Conservation (phyloP, 225 moss, liverwort and hornwort genomes). For the Asterella californica region DNA sequence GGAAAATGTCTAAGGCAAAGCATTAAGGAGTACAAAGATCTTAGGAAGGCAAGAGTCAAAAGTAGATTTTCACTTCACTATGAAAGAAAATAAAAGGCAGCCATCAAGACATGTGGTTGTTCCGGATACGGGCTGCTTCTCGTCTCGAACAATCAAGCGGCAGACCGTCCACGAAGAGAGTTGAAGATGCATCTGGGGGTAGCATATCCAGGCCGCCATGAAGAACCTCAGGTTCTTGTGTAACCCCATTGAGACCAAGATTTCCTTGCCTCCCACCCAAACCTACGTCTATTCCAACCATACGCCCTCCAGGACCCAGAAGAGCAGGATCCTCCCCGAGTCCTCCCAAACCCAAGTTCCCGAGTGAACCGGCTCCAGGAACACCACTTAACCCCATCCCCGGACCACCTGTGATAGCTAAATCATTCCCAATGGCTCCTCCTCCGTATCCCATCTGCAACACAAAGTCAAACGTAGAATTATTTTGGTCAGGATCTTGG, state of each 20-base stretch:
- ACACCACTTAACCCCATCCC: constrained; percentile 82
- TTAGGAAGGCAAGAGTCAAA: neutral
- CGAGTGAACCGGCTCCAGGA: constrained; percentile 66
- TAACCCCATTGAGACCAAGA: constrained; percentile 82
- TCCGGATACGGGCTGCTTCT: constrained; percentile 97
- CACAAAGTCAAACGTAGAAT: neutral
- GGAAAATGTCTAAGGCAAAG: constrained; percentile 65
- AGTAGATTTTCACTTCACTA: neutral
- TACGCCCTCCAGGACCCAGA: constrained; percentile 68
- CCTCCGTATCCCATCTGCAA: constrained; percentile 89
- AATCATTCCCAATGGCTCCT: constrained; percentile 74
- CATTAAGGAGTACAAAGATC: constrained; percentile 26
- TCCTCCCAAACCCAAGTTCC: constrained; percentile 66
- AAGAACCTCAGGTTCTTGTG: constrained; percentile 76
- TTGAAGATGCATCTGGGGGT: constrained; percentile 95
- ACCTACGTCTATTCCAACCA: constrained; percentile 86
- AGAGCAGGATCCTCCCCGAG: constrained; percentile 82
- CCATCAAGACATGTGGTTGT: neutral
- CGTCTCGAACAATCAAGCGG: constrained; percentile 96
- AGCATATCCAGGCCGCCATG: constrained; percentile 89
- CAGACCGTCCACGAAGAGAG: constrained; percentile 93
- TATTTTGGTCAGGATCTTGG: neutral
- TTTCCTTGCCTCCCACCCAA: constrained; percentile 86
- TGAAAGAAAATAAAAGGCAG: neutral
- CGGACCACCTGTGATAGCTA: constrained; percentile 82